Base-by-base conservation (phyloP, 768 basidiomycete genomes). In the Cystobasidium ongulense region DNA sequence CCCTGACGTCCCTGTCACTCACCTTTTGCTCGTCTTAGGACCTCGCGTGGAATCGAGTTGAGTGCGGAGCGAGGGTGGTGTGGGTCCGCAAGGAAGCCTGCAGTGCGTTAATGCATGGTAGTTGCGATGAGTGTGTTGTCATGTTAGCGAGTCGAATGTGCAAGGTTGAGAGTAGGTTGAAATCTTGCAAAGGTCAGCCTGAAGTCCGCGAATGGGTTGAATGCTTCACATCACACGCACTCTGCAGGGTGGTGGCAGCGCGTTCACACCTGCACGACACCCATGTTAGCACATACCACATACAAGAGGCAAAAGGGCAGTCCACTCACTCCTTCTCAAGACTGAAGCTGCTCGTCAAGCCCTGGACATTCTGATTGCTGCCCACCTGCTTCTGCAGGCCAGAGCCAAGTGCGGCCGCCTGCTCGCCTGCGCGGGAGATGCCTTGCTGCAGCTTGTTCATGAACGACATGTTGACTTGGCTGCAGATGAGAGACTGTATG, bases 1-100 rank as follows among this genome's bases (percentile, higher is more conserved):
- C n/a, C n/a, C n/a, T n/a, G n/a, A n/a, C n/a, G n/a, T n/a, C 39
- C 39, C 39, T 41, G 7, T 41, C 39, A 54, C 57, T 29, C 57
- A 59, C 94, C 94, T 84, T 94, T 86, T 21, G 95, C 92, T 68
- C 87, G 85, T 77, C 90, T 90, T 21, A 99, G 82, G 63, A 98
- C 92, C 11, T 88, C 90, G 81, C 96, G 95, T 1, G 95, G 95
- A 78, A 98, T 89, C 1, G 93, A 82, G 80, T 98, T 97, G 72
- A 98, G 87, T 0, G 94, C 95, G 41, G 91, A 92, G 79, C 90
- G 86, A 17, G 94, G 93, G 76, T 88, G 84, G 38, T 86, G 85
- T 18, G 95, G 94, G 82, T 95, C 88, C 74, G 94, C 93, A 94
- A 76, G 35, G 52, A 71, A 71, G 50, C 52, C 63, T 64, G 63